phyloP scores from a whole-genome alignment of 177 flowering plant species.

The Vitis hybrid region DNA sequence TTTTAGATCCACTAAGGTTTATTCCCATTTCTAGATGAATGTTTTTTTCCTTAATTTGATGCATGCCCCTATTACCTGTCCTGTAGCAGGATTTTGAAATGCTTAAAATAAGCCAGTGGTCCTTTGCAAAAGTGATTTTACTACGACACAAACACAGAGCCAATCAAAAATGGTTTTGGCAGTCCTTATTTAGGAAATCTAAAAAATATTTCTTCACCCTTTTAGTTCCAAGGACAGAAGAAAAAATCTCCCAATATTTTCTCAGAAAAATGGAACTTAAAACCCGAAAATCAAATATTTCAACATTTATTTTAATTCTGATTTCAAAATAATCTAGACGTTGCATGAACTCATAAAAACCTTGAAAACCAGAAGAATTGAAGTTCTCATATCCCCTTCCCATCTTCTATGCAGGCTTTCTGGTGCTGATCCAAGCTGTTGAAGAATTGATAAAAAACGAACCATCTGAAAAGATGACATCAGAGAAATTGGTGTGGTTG shows the following conservation, averaged over 20 bases:
- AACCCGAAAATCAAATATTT: no score
- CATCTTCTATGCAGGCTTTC: constrained; percentile 47
- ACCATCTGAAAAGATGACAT: constrained; percentile 42
- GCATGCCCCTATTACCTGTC: neutral
- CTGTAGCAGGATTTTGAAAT: neutral
- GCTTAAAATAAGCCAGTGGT: no score
- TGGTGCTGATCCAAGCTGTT: constrained; percentile 57
- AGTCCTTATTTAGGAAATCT: neutral
- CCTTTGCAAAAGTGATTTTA: no score
- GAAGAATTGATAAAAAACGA: constrained; percentile 46
- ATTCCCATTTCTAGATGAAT: neutral
- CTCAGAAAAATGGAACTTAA: no score
- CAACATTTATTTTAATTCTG: no score
- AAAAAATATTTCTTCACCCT: no score
- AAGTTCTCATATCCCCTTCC: neutral
- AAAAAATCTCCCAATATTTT: no score
- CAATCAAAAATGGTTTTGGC: neutral
- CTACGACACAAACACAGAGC: no score
- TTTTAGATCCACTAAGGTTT: neutral
- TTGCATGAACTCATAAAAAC: no score
- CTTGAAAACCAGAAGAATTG: no score
- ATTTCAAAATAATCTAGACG: no score
- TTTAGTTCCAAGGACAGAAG: no score
- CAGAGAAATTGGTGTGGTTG: constrained; percentile 52
- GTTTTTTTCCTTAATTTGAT: neutral